These are phyloP conservation scores for Lactarius pseudohatsudake DNA, from an alignment of 768 basidiomycete species.

Conservation along the genomic window DNA sequence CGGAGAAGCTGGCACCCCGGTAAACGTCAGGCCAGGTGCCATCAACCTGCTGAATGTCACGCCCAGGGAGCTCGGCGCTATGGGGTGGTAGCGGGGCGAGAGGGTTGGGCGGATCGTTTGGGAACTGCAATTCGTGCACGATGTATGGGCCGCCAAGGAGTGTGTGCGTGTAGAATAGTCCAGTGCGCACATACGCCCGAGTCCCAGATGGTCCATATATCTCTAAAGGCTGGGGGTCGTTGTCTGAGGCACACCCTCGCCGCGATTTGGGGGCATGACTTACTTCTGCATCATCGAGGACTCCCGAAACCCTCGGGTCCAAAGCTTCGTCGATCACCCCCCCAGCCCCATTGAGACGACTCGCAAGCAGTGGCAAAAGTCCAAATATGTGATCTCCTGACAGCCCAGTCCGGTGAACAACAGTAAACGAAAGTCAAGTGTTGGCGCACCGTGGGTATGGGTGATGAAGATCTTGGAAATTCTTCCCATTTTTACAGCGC, in stretches of 20 bases:
- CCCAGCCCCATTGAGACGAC: conserved; percentile 72
- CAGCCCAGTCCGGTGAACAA: background rate
- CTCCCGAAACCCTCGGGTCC: conserved; percentile 51
- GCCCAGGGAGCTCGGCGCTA: conserved; percentile 59
- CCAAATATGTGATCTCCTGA: conserved; percentile 84
- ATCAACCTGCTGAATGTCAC: conserved; percentile 57
- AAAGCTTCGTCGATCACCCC: conserved; percentile 56
- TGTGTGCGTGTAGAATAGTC: conserved; percentile 68
- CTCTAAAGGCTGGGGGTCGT: conserved; percentile 56
- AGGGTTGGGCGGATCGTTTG: conserved; percentile 49
- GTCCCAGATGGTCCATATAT: conserved; percentile 87
- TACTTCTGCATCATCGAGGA: conserved; percentile 21
- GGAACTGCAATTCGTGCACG: conserved; percentile 78
- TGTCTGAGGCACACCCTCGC: conserved; percentile 1
- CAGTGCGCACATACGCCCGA: conserved; percentile 72
- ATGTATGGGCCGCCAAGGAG: conserved; percentile 65
- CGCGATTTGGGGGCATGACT: background rate
- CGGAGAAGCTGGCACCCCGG: conserved; percentile 52
- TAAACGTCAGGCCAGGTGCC: conserved; percentile 71
- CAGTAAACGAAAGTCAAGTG: background rate
- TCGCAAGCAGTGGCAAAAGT: conserved; percentile 64
- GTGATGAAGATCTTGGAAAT: conserved; percentile 86
- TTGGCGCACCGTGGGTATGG: conserved; percentile 73
- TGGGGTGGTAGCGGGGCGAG: conserved; percentile 42
- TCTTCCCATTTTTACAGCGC: conserved; percentile 71